phyloP scores from a whole-genome alignment of 2,329 filamentous ascomycete genomes.

The Tetracladium maxilliforme region DNA sequence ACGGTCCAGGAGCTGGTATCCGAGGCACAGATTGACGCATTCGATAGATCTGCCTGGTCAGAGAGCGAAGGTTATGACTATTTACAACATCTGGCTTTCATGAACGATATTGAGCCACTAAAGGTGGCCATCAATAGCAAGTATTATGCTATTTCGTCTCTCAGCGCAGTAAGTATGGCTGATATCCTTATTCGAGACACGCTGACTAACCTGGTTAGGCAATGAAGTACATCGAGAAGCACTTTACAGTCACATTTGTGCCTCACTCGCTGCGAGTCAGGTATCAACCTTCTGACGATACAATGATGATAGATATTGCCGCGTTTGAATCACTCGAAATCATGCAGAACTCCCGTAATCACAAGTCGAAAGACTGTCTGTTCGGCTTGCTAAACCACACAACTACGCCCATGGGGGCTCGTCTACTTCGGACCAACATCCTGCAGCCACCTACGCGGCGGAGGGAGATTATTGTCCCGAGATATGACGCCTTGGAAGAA shows the following conservation, averaged over 20 bases:
- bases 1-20: slow-evolving; percentile 61
- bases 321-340: slow-evolving; percentile 81
- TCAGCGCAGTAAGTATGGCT: slow-evolving; percentile 55
- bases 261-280: slow-evolving; percentile 72
- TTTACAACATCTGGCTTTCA: slow-evolving; percentile 65
- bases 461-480: slow-evolving; percentile 46
- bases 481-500: slow-evolving; percentile 77
- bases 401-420: slow-evolving; percentile 72
- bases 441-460: slow-evolving; percentile 71
- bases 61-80: slow-evolving; percentile 65
- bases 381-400: slow-evolving; percentile 81
- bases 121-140: slow-evolving; percentile 70
- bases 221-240: slow-evolving; percentile 66
- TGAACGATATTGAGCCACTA: slow-evolving; percentile 66
- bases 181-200: neutral
- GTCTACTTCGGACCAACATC: slow-evolving; percentile 72
- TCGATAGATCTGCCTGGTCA: slow-evolving; percentile 74
- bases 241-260: slow-evolving; percentile 53
- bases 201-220: slow-evolving; percentile 31
- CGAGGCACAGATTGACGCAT: slow-evolving; percentile 41
- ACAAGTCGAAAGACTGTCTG: slow-evolving; percentile 68
- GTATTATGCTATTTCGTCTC: slow-evolving; percentile 72
- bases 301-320: slow-evolving; percentile 90
- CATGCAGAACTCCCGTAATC: slow-evolving; percentile 69
- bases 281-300: slow-evolving; percentile 77